These are phyloP conservation scores for Solanum pennellii DNA, from an alignment of 257 asterid genomes.

Conservation along the genomic window DNA sequence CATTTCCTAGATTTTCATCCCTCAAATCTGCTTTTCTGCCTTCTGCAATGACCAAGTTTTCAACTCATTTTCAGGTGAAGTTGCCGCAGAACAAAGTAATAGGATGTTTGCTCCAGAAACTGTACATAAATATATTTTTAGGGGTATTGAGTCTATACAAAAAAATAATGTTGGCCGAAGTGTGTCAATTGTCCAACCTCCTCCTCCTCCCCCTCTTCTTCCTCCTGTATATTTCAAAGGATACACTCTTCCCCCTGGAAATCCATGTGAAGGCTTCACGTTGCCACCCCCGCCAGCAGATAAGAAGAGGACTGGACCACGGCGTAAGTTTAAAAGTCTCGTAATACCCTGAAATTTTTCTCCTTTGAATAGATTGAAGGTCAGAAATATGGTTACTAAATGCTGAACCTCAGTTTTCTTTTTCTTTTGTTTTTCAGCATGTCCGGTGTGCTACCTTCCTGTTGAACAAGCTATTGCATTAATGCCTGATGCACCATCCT, in stretches of 20 bases:
- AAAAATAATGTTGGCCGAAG: conserved; percentile 7
- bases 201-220: conserved; percentile 21
- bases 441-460: conserved; percentile 95
- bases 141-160: conserved; percentile 2
- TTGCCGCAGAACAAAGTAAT: conserved; percentile 21
- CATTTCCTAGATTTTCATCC: not conserved
- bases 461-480: conserved; percentile 58
- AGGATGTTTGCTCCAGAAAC: conserved; percentile 20
- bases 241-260: conserved; percentile 82
- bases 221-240: conserved; percentile 54
- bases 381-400: not conserved
- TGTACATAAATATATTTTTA: conserved; percentile 1
- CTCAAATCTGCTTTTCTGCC: not conserved
- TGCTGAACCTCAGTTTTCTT: not conserved
- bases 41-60: not conserved
- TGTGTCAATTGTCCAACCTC: conserved; percentile 5
- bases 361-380: not conserved
- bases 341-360: not conserved
- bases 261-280: conserved; percentile 76
- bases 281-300: conserved; percentile 96
- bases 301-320: conserved; percentile 87
- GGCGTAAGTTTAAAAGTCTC: conserved; percentile 48
- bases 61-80: conserved; percentile 54
- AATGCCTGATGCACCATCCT: conserved; percentile 66
- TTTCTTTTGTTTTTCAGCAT: conserved; percentile 45